phyloP scores from a whole-genome alignment of 2,329 filamentous ascomycete genomes.

The Fusarium caatingaense region DNA sequence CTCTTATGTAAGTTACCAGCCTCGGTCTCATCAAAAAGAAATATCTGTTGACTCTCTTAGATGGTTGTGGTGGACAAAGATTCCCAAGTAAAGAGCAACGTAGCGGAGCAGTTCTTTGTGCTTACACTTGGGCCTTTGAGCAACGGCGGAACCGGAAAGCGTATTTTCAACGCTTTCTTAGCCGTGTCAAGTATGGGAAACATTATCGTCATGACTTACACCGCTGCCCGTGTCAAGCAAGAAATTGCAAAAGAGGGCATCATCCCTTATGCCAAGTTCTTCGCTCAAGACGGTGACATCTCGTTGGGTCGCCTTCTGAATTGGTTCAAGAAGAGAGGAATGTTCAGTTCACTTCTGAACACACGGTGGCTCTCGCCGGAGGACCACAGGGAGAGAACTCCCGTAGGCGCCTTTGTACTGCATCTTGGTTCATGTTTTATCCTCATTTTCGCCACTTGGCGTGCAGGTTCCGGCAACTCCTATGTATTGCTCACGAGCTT shows the following conservation, averaged over 20 bases:
- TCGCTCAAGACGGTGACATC: conserved; percentile 54
- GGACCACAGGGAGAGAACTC: conserved; percentile 52
- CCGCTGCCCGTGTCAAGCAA: conserved; percentile 66
- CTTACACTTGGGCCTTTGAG: conserved; percentile 48
- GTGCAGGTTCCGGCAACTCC: conserved; percentile 39
- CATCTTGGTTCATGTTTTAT: conserved; percentile 51
- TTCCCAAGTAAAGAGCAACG: conserved; percentile 18
- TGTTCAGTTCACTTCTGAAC: conserved; percentile 46
- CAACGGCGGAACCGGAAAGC: conserved; percentile 43
- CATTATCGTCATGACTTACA: conserved; percentile 68
- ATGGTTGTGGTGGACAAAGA: conserved; percentile 51
- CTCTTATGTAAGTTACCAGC: conserved; percentile 47
- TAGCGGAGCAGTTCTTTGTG: conserved; percentile 52
- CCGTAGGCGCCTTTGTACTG: conserved; percentile 51
- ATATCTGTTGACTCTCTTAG: conserved; percentile 38
- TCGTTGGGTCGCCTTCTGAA: conserved; percentile 49
- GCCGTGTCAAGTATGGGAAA: conserved; percentile 67
- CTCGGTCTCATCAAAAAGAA: fast-evolving
- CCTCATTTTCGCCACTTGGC: conserved; percentile 51
- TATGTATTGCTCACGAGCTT: conserved; percentile 50
- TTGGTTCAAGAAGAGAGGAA: conserved; percentile 49
- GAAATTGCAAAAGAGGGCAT: conserved; percentile 71
- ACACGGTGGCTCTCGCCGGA: conserved; percentile 50
- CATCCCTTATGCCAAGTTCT: conserved; percentile 62
- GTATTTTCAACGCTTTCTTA: conserved; percentile 61